A percentile compares a stretch with the other conserved stretches of the same genome.
phyloP scores from a whole-genome alignment of 352 stramenopile genomes.

The Globisporangium middletonii region DNA sequence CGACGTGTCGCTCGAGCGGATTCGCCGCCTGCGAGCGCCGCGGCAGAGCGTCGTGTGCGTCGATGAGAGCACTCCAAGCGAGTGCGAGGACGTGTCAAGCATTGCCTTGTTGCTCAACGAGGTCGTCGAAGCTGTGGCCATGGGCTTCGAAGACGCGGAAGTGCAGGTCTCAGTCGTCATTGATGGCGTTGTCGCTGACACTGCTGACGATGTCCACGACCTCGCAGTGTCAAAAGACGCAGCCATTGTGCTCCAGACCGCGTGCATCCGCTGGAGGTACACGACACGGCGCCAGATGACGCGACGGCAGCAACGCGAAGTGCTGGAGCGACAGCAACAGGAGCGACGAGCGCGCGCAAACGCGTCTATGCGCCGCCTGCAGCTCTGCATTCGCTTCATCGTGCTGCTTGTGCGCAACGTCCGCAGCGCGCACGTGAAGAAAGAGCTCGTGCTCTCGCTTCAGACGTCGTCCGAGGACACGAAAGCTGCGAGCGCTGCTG shows the following conservation, averaged over 20 bases:
- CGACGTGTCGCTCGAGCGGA: constrained; percentile 15
- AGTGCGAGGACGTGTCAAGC: neutral
- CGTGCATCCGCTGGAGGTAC: neutral
- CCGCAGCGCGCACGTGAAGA: constrained; percentile 28
- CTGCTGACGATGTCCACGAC: constrained; percentile 25
- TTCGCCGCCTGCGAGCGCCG: constrained; percentile 11
- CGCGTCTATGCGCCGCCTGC: constrained; percentile 16
- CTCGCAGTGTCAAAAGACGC: neutral
- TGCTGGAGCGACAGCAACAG: constrained; percentile 7
- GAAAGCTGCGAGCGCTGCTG: constrained; percentile 5
- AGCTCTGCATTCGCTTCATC: constrained; percentile 26
- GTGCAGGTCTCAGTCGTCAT: neutral
- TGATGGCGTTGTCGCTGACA: neutral
- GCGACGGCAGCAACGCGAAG: neutral
- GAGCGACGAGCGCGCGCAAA: neutral
- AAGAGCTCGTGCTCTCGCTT: constrained; percentile 28
- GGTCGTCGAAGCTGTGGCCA: constrained; percentile 18
- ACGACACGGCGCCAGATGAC: neutral
- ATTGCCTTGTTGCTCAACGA: constrained; percentile 13
- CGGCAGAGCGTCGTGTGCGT: constrained; percentile 3
- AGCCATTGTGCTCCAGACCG: neutral
- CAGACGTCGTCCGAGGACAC: constrained; percentile 34
- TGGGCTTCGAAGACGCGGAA: constrained; percentile 7
- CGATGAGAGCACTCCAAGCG: neutral
- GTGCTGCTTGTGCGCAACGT: constrained; percentile 26